Conservation (phyloP, 306 rosid species). For the Pterocarpus macrocarpus region DNA sequence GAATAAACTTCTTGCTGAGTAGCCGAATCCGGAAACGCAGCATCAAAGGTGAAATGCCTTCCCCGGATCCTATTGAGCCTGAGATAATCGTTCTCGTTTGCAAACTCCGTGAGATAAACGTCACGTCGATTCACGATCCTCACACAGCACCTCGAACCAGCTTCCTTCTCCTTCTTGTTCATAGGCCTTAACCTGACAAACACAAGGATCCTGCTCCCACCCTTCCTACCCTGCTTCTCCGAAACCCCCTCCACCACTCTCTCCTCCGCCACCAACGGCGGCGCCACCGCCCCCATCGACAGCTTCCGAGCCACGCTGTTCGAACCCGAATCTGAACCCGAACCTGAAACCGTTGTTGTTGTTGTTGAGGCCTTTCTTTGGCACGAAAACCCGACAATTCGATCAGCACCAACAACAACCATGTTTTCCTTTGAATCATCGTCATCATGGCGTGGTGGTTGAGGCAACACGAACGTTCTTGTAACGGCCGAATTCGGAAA, state of each 20-base stretch:
- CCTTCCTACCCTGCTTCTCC: conserved; percentile 47
- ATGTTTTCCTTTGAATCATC: conserved; percentile 72
- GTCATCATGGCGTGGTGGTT: conserved; percentile 36
- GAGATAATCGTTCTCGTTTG: conserved; percentile 78
- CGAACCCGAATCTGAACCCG: conserved; percentile 17
- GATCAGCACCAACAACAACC: conserved; percentile 49
- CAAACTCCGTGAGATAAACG: conserved; percentile 83
- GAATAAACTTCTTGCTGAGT: conserved; percentile 85
- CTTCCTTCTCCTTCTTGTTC: conserved; percentile 85
- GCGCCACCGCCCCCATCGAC: conserved; percentile 54
- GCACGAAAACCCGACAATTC: conserved; percentile 73
- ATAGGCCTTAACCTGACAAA: conserved; percentile 93
- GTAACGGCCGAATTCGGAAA: conserved; percentile 68
- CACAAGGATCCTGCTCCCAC: conserved; percentile 74
- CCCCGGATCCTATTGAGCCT: conserved; percentile 90
- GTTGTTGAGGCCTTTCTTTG: conserved; percentile 51
- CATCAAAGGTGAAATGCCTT: conserved; percentile 81
- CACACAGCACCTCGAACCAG: conserved; percentile 78
- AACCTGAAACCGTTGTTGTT: neutral
- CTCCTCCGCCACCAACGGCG: conserved; percentile 48
- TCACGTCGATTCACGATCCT: conserved; percentile 78
- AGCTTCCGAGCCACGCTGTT: conserved; percentile 75
- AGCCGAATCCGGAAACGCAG: conserved; percentile 76
- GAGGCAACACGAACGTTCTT: conserved; percentile 74
- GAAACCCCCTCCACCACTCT: conserved; percentile 13